Base-by-base conservation (phyloP, 2,329 filamentous ascomycete genomes). In the Cryphonectria naterciae region DNA sequence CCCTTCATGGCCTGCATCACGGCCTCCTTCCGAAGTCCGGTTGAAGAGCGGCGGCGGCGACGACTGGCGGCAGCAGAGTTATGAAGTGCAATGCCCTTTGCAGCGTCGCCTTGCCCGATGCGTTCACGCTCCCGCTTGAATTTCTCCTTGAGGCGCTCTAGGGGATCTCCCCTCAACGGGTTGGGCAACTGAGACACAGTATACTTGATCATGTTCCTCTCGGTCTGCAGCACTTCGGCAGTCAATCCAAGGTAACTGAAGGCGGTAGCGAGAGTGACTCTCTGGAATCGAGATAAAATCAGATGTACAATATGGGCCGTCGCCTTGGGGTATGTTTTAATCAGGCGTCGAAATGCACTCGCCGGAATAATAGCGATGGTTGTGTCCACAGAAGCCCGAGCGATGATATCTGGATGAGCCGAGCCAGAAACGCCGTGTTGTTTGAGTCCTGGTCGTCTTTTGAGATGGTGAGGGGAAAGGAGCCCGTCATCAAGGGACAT, bases 321-420 rank as follows among this genome's bases (percentile, higher is more conserved):
- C 13, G 97, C 95, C 82, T 97, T 97, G 13, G 96, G 96, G 76
- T 98, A 99, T 35, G 98, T 91, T 77, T 93, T 90, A 66, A 97
- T 99, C 67, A 99, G 85, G 11, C 97, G 91, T 68, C 94, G 90
- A 77, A 99, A 99, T 4, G 96, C 97, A 78, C 94, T 97, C 0
- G 96, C 96, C 1, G 97, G 97, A 70, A 99, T 99, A 74, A 99
- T 97, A 7, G 96, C 96, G 80, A 99, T 98, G 0, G 97, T 99
- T 0, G 96, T 99, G 78, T 99, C 97, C 35, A 97, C 92, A 22
- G 94, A 97, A 7, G 96, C 96, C 74, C 96, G 89, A n/a, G 95
- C 96, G 74, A 99, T 94, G 73, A 99, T 96, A 77, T 99, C 96
- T 15, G 96, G 96, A 81, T 99, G 96, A 0, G 93, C 94, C 19